Conservation (phyloP, 345 rosid species). For the Syzygium oleosum region DNA sequence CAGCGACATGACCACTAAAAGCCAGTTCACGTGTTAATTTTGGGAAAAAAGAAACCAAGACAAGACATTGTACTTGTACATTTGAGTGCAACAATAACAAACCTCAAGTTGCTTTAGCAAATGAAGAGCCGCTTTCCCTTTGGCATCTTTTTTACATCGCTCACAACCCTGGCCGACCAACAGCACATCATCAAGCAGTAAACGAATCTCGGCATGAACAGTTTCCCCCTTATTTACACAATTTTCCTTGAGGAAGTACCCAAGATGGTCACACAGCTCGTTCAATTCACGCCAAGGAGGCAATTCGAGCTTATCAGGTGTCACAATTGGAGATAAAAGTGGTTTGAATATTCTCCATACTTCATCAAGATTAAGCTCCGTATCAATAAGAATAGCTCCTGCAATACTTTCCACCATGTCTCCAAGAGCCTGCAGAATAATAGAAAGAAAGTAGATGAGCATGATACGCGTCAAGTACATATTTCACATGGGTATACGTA, state of each 20-base stretch:
- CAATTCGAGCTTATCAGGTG: constrained; percentile 72
- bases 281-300: constrained; percentile 66
- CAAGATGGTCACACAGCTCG: constrained; percentile 73
- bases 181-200: constrained; percentile 60
- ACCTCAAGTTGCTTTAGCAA: constrained; percentile 84
- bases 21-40: background rate
- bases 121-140: constrained; percentile 70
- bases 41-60: background rate
- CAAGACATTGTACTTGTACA: background rate
- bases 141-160: constrained; percentile 52
- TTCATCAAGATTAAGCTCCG: constrained; percentile 53
- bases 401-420: constrained; percentile 86
- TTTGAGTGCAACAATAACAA: constrained; percentile 2
- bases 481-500: background rate
- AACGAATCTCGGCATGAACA: constrained; percentile 46
- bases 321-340: constrained; percentile 68
- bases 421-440: constrained; percentile 63
- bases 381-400: constrained; percentile 76
- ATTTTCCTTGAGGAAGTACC: constrained; percentile 47
- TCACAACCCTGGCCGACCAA: constrained; percentile 60
- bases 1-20: background rate
- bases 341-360: constrained; percentile 79
- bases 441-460: background rate
- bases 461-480: background rate
- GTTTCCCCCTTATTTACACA: constrained; percentile 36